Evolutionary conservation across 78 protist species (phyloP).

Genomic region (Dictyostelium intermedium): DNA sequence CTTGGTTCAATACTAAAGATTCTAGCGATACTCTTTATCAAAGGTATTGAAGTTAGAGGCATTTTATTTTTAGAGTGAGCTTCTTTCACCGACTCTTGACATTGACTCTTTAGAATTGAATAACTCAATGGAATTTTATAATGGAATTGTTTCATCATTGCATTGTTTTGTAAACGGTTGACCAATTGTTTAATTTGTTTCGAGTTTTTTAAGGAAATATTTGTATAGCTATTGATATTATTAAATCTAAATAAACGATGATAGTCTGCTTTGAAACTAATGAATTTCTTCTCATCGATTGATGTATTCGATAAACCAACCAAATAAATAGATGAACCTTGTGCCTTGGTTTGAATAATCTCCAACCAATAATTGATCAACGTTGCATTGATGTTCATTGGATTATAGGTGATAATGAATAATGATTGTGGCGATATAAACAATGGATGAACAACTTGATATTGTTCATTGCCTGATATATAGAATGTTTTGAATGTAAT

Average conservation of each 20-base stretch:
- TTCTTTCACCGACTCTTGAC: background rate
- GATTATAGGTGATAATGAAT: conserved; percentile 33
- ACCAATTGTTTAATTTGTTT: conserved; percentile 32
- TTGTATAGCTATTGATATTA: conserved; percentile 1
- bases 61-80: background rate
- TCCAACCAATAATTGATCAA: conserved; percentile 60
- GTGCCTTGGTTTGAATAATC: conserved; percentile 49
- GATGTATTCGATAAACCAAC: background rate
- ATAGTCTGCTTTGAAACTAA: background rate
- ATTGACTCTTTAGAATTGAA: conserved; percentile 24
- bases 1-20: conserved; percentile 13
- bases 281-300: conserved; percentile 39
- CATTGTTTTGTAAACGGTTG: background rate
- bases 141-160: conserved; percentile 17
- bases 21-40: background rate
- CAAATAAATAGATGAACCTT: conserved; percentile 20
- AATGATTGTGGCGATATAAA: conserved; percentile 60
- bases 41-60: conserved; percentile 11
- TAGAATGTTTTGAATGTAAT: conserved; percentile 32
- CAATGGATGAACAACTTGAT: conserved; percentile 41
- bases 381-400: background rate
- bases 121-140: conserved; percentile 21
- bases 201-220: background rate
- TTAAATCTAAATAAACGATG: conserved; percentile 3
- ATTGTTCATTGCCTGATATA: conserved; percentile 16